A percentile compares a stretch with the other conserved stretches of the same genome.
Evolutionary conservation across 495 filamentous ascomycete species (phyloP).

Genomic region (Durotheca rogersii): DNA sequence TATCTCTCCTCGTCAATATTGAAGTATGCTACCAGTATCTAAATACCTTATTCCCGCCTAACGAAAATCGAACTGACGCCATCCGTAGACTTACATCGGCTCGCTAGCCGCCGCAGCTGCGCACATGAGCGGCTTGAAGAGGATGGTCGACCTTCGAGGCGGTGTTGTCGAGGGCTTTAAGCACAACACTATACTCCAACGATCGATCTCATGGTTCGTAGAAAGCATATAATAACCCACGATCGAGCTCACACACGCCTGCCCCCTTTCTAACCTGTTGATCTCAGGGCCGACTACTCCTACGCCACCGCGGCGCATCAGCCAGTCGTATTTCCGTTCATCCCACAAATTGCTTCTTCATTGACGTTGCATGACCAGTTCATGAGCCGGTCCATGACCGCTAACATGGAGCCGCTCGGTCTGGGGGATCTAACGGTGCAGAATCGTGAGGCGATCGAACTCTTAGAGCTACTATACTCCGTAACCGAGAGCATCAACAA

Average conservation of each 20-base stretch:
- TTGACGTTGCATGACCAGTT: constrained; percentile 29
- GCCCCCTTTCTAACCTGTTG: not conserved
- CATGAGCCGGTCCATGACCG: constrained; percentile 23
- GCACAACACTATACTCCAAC: constrained; percentile 31
- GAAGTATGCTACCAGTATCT: constrained; percentile 15
- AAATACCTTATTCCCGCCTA: not conserved
- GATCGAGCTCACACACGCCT: not conserved
- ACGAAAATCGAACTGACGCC: not conserved
- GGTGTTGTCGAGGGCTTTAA: constrained; percentile 35
- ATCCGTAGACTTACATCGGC: constrained; percentile 30
- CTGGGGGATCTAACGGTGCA: constrained; percentile 24
- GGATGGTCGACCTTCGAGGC: constrained; percentile 34
- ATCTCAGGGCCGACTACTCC: constrained; percentile 34
- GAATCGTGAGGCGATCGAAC: constrained; percentile 27
- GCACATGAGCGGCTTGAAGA: constrained; percentile 35
- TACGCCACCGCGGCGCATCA: constrained; percentile 33
- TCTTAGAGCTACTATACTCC: constrained; percentile 32
- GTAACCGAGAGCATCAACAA: constrained; percentile 32
- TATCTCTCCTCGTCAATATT: constrained; percentile 35
- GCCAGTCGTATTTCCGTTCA: constrained; percentile 33
- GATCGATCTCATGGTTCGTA: constrained; percentile 35
- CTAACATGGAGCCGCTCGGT: constrained; percentile 17
- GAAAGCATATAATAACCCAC: not conserved
- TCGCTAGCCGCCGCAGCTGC: constrained; percentile 31
- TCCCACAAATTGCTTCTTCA: constrained; percentile 33